Evolutionary conservation across 23 red algal genomes (phyloP).

Genomic region (Gracilariopsis chorda): DNA sequence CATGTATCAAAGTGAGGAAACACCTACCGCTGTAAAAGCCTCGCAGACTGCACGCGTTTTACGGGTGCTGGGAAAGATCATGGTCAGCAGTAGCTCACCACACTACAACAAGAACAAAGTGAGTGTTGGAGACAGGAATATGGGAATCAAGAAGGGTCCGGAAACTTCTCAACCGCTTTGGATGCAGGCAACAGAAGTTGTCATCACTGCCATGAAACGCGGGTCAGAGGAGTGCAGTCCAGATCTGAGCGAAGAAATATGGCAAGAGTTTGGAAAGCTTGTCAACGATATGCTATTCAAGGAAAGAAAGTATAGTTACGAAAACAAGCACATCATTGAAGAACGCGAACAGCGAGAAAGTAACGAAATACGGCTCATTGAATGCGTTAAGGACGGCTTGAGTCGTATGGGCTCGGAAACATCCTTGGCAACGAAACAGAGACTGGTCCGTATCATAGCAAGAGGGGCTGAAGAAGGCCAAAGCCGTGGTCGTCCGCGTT

Average conservation of each 20-base stretch:
- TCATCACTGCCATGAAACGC: slow-evolving; percentile 41
- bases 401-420: slow-evolving; percentile 19
- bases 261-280: slow-evolving; percentile 32
- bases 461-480: slow-evolving; percentile 60
- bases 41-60: slow-evolving; percentile 15
- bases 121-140: neutral
- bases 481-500: slow-evolving; percentile 21
- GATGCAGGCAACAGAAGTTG: slow-evolving; percentile 34
- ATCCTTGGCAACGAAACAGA: neutral
- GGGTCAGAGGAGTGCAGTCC: neutral
- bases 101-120: neutral
- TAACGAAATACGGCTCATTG: slow-evolving; percentile 39
- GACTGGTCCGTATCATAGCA: slow-evolving; percentile 11
- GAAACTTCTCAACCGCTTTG: neutral
- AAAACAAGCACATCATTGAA: neutral
- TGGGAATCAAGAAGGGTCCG: neutral
- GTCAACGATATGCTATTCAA: slow-evolving; percentile 41
- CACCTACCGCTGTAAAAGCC: slow-evolving; percentile 9
- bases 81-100: slow-evolving; percentile 6
- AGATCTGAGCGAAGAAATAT: slow-evolving; percentile 14
- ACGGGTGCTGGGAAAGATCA: slow-evolving; percentile 29
- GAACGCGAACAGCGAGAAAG: slow-evolving; percentile 1
- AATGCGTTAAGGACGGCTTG: slow-evolving; percentile 45
- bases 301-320: neutral
- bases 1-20: slow-evolving; percentile 41